Evolutionary conservation across 352 stramenopile genomes (phyloP).

Genomic region (Phytophthora palmivora): DNA sequence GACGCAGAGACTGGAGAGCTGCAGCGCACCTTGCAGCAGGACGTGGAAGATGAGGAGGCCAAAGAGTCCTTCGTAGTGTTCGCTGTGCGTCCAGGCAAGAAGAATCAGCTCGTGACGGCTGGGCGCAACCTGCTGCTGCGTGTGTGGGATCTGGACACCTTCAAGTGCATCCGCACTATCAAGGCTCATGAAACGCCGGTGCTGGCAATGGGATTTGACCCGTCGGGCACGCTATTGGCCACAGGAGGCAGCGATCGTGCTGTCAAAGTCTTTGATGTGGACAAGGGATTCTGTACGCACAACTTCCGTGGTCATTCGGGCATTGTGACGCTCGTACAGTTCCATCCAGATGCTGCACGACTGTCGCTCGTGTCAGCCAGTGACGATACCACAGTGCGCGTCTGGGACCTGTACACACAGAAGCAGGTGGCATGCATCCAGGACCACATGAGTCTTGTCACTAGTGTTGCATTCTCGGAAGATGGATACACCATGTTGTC

Average conservation of each 20-base stretch:
- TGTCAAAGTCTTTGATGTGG: constrained; percentile 95
- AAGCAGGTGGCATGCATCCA: constrained; percentile 89
- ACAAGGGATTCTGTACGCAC: constrained; percentile 94
- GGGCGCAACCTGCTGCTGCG: constrained; percentile 86
- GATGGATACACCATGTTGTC: constrained; percentile 90
- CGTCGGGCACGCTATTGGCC: constrained; percentile 92
- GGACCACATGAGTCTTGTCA: constrained; percentile 96
- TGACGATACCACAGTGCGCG: constrained; percentile 79
- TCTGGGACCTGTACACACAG: constrained; percentile 89
- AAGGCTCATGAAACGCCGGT: constrained; percentile 83
- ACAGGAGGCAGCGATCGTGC: constrained; percentile 96
- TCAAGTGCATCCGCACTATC: constrained; percentile 79
- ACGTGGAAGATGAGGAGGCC: constrained; percentile 76
- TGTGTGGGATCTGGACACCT: constrained; percentile 87
- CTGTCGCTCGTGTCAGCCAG: constrained; percentile 81
- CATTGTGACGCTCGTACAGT: constrained; percentile 90
- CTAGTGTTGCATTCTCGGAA: constrained; percentile 91
- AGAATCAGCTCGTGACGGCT: constrained; percentile 87
- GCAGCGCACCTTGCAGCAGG: constrained; percentile 77
- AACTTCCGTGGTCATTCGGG: constrained; percentile 90
- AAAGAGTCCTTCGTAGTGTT: constrained; percentile 90
- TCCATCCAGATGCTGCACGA: constrained; percentile 73
- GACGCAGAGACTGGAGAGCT: constrained; percentile 75
- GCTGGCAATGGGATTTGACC: constrained; percentile 90
- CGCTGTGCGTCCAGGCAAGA: constrained; percentile 63